phyloP scores from a whole-genome alignment of 495 filamentous ascomycete species.

The Rhizodiscina lignyota region DNA sequence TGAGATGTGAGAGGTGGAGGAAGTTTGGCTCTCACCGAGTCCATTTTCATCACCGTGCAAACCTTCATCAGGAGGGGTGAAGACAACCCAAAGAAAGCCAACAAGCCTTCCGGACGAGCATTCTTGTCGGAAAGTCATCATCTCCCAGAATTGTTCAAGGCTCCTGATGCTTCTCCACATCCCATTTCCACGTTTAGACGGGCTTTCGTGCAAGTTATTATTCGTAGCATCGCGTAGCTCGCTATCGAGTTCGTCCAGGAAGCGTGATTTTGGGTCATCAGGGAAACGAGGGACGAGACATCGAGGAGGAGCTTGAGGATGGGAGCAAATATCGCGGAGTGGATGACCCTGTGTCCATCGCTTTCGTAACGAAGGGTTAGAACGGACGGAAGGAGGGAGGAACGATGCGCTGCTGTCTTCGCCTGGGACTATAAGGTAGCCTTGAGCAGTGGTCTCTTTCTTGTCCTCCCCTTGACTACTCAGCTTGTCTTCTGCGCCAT shows the following conservation, averaged over 20 bases:
- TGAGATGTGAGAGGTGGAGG: too few species aligned
- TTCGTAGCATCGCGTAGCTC: constrained; percentile 36
- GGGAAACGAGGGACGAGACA: constrained; percentile 83
- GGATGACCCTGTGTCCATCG: constrained; percentile 38
- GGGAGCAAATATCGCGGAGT: constrained; percentile 39
- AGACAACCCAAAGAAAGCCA: constrained; percentile 86
- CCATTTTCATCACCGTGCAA: constrained; percentile 7
- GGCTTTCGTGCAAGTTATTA: constrained; percentile 16
- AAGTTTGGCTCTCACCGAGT: not conserved
- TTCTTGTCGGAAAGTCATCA: constrained; percentile 94
- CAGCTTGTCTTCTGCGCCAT: constrained; percentile 20
- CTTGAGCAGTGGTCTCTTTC: constrained; percentile 32
- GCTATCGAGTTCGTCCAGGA: constrained; percentile 75
- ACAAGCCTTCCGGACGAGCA: constrained; percentile 82
- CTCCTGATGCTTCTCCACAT: constrained; percentile 70
- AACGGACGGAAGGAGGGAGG: constrained; percentile 31
- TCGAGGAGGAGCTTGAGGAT: constrained; percentile 48
- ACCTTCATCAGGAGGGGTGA: constrained; percentile 32
- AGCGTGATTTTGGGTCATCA: constrained; percentile 91
- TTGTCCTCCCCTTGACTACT: constrained; percentile 11
- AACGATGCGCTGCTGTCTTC: constrained; percentile 52
- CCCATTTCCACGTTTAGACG: constrained; percentile 31
- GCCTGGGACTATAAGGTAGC: constrained; percentile 76
- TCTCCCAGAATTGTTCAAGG: constrained; percentile 90
- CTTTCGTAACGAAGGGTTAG: constrained; percentile 5